Conservation (phyloP, 1,139 yeast species). For the Pichia sp. region DNA sequence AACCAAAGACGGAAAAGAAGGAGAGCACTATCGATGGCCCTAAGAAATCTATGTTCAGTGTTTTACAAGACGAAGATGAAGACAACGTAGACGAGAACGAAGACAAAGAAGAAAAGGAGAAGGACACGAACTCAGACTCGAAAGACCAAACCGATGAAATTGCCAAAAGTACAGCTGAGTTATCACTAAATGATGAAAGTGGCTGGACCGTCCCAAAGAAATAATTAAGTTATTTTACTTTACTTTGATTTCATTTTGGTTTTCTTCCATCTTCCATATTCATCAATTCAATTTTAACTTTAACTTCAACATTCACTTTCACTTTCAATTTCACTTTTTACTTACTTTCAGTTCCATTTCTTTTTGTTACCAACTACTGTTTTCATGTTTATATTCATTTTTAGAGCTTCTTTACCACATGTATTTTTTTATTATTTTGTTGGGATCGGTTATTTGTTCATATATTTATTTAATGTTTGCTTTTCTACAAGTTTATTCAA, state of each 20-base stretch:
- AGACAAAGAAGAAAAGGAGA: constrained; percentile 21
- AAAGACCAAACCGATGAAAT: constrained; percentile 33
- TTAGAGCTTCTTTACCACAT: constrained; percentile 6
- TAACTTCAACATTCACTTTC: neutral
- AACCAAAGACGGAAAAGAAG: constrained; percentile 17
- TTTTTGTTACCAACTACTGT: neutral
- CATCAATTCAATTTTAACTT: neutral
- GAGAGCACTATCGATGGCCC: constrained; percentile 26
- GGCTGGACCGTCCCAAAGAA: constrained; percentile 45
- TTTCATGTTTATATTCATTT: constrained; percentile 11
- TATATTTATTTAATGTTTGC: constrained; percentile 8
- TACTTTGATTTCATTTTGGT: neutral
- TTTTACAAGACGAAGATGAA: constrained; percentile 63
- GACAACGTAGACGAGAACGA: constrained; percentile 46
- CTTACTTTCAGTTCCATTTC: constrained; percentile 1
- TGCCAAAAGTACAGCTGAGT: constrained; percentile 40
- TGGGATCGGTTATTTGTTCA: constrained; percentile 10
- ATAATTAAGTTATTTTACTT: neutral
- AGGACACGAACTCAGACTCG: neutral
- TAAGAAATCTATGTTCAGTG: constrained; percentile 54
- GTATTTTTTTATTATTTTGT: constrained; percentile 10
- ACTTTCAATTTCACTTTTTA: neutral
- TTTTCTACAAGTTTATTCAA: constrained; percentile 3
- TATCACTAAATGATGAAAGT: constrained; percentile 40
- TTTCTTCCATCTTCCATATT: neutral